phyloP scores from a whole-genome alignment of 345 rosid genomes.

The Punica granatum region DNA sequence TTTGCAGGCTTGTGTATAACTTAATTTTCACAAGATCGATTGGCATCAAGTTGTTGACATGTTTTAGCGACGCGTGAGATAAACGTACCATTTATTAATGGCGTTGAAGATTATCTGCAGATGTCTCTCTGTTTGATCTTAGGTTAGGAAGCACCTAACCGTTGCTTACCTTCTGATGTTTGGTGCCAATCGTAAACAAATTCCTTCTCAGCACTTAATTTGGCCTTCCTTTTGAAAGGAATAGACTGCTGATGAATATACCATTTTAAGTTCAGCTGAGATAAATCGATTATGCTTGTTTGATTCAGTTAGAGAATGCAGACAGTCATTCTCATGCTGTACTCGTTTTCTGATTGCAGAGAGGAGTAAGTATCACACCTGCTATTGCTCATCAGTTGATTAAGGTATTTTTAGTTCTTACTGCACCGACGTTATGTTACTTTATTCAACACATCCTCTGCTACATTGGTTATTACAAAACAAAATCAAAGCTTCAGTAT shows the following conservation, averaged over 20 bases:
- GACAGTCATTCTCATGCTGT: background rate
- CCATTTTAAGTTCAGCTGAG: background rate
- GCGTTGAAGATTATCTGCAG: background rate
- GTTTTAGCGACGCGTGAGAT: background rate
- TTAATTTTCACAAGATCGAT: background rate
- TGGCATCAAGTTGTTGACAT: background rate
- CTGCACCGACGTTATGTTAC: background rate
- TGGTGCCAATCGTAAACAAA: too few relatives aligned
- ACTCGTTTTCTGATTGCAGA: conserved; percentile 29
- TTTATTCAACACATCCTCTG: background rate
- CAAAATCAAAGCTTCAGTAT: background rate
- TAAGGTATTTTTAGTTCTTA: conserved; percentile 35
- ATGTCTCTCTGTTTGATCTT: background rate
- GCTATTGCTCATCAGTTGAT: conserved; percentile 69
- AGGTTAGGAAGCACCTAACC: too few relatives aligned
- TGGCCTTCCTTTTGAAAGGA: background rate
- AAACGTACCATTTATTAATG: background rate
- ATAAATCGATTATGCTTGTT: background rate
- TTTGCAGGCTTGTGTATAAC: background rate
- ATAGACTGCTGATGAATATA: background rate
- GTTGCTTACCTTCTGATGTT: too few relatives aligned
- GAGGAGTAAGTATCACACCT: conserved; percentile 74
- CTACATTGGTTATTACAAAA: background rate
- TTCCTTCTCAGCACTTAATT: too few relatives aligned
- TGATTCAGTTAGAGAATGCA: background rate